These are phyloP conservation scores for Sporodiniella umbellata DNA, from an alignment of 371 early-diverging fungal genomes.

Conservation along the genomic window DNA sequence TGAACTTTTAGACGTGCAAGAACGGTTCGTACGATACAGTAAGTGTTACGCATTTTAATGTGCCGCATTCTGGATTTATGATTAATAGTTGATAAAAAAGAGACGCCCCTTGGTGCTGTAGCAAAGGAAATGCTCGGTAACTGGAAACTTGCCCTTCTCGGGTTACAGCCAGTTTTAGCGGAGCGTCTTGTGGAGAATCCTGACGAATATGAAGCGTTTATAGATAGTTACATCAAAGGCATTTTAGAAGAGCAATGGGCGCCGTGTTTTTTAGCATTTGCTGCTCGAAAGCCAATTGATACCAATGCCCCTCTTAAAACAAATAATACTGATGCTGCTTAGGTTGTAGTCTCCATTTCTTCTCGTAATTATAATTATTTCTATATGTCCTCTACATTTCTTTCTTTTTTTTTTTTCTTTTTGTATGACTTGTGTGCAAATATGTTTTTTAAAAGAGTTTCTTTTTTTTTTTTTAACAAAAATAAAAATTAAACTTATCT, in stretches of 20 bases:
- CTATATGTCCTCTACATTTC: too few relatives aligned
- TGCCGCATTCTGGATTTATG: not conserved
- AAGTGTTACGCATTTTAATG: not conserved
- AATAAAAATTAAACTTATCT: not conserved
- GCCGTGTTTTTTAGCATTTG: slow-evolving; percentile 23
- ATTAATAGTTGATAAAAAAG: slow-evolving; percentile 6
- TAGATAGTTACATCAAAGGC: slow-evolving; percentile 36
- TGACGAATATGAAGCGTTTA: slow-evolving; percentile 18
- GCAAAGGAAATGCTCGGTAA: slow-evolving; percentile 37
- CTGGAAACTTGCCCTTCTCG: slow-evolving; percentile 36
- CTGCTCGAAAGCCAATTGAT: slow-evolving; percentile 23
- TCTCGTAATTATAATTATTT: too few relatives aligned
- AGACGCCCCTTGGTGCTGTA: slow-evolving; percentile 26
- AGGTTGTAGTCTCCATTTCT: not conserved
- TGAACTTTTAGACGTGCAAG: slow-evolving; percentile 20
- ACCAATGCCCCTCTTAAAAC: not conserved
- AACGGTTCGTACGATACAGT: slow-evolving; percentile 26
- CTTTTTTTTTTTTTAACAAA: not conserved
- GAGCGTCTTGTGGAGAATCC: slow-evolving; percentile 17
- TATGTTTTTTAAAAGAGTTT: too few relatives aligned
- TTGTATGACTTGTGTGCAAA: too few relatives aligned
- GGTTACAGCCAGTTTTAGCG: slow-evolving; percentile 32
- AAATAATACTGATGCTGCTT: not conserved
- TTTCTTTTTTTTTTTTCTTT: not conserved
- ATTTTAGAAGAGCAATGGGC: slow-evolving; percentile 31